Base-by-base conservation (phyloP, 2,329 filamentous ascomycete species). In the Chaetomiaceae sp. region DNA sequence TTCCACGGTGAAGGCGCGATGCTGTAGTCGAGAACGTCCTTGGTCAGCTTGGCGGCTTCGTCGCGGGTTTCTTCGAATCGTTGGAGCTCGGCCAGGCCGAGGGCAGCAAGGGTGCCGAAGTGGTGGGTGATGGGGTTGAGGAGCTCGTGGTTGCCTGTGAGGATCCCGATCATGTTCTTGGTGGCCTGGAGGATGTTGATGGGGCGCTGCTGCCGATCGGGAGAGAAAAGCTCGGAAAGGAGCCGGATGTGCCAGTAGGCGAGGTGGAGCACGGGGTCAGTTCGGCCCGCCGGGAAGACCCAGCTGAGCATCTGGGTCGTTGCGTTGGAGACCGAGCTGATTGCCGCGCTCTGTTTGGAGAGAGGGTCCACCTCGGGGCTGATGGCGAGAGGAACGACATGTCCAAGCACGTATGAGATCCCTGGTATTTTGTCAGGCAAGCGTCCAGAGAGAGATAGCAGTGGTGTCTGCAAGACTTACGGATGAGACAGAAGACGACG, bases 211-310 rank as follows among this genome's bases (percentile, higher is more conserved):
- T 73, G 73, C 1, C 14, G 27, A 6, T 42, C 39, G 1, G 79
- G 75, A 33, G 77, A 78, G 48, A 83, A 71, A 2, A 87, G 73
- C 45, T 82, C 80, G 9, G 81, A 74, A 16, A 89, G 71, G 8
- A 88, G 73, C 54, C 82, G 80, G 57, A 80, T 76, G 64, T 88
- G 83, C 78, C 85, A 87, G 66, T 86, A 88, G 16, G 78, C 78
- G 20, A 89, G 72, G 58, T 86, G 80, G 2, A 88, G 72, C 27
- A 85, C 63, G 3, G 79, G 79, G 43, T 75, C 74, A 19, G 79
- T 79, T 21, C 83, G 70, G 38, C 75, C 73, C 12, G 72, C 68
- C 3, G 85, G 82, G 2, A 88, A 72, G 48, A 80, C 75, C 64
- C 86, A 81, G 7, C 82, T 77, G 64, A 85, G 86, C 51, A 83